Conservation (phyloP, 106 monocot species). For the Acanthochlamys bracteata region DNA sequence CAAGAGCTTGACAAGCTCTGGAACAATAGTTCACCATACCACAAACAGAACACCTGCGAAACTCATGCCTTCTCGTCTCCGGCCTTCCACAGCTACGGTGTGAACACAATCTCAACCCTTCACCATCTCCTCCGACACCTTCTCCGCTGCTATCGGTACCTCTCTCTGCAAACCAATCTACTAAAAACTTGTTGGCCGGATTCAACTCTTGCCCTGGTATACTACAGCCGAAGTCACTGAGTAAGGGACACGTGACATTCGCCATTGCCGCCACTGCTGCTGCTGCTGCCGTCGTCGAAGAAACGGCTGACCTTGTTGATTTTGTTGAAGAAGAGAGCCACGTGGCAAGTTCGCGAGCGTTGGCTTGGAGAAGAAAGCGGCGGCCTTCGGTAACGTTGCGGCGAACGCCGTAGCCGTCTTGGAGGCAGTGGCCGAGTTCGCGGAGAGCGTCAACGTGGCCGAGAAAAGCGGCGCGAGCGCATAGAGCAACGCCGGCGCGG, state of each 20-base stretch:
- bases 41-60: conserved; percentile 59
- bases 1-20: conserved; percentile 54
- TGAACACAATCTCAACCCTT: conserved; percentile 40
- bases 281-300: not conserved
- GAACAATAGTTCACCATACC: conserved; percentile 56
- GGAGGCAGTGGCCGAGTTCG: conserved; percentile 67
- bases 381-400: conserved; percentile 39
- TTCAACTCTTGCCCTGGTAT: conserved; percentile 38
- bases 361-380: conserved; percentile 42
- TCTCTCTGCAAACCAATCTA: conserved; percentile 50
- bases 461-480: conserved; percentile 38
- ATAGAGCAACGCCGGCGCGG: conserved; percentile 39
- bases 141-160: not conserved
- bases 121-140: not conserved
- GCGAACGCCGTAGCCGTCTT: conserved; percentile 61
- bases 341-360: conserved; percentile 37
- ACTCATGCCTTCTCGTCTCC: conserved; percentile 61
- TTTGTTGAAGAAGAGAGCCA: not conserved
- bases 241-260: conserved; percentile 9
- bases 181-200: conserved; percentile 62
- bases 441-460: conserved; percentile 59
- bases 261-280: too few species aligned
- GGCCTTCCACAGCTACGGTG: conserved; percentile 44
- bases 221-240: conserved; percentile 49
- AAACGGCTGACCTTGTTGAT: not conserved